These are phyloP conservation scores for Sphagnum contortum DNA, from an alignment of 225 moss, liverwort and hornwort species.

Conservation along the genomic window DNA sequence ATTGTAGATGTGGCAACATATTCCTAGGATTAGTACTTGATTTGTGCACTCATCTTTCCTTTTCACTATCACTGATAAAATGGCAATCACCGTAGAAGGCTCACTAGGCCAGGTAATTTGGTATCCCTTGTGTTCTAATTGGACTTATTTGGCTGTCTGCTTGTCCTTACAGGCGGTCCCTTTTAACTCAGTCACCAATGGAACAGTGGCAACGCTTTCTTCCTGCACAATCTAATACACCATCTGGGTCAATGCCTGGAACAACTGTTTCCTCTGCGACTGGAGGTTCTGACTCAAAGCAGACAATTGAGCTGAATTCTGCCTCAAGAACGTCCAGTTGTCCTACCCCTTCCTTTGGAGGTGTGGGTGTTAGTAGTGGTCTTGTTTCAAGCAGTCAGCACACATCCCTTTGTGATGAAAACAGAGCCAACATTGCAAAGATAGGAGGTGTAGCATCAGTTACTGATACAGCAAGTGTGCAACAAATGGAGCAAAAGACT, in stretches of 20 bases:
- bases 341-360: conserved; percentile 10
- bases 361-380: conserved; percentile 13
- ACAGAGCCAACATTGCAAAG: conserved; percentile 13
- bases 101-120: neutral
- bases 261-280: conserved; percentile 34
- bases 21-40: neutral
- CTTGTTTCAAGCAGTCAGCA: conserved; percentile 7
- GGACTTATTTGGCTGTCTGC: neutral
- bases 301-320: conserved; percentile 17
- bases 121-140: neutral
- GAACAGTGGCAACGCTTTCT: conserved; percentile 5
- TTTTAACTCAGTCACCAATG: conserved; percentile 51
- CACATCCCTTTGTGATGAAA: conserved; percentile 17
- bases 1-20: neutral
- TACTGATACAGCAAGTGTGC: conserved; percentile 3
- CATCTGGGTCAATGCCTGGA: conserved; percentile 22
- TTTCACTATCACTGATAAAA: neutral
- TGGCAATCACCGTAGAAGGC: neutral
- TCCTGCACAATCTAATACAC: conserved; percentile 11
- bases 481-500: conserved; percentile 1
- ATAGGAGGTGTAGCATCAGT: conserved; percentile 9
- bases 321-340: conserved; percentile 11
- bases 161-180: conserved; percentile 35
- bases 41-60: neutral
- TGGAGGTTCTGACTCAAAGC: conserved; percentile 36